Evolutionary conservation across 441 rosid species (phyloP), one percentile per base, ranked within the genome.

Genomic region (Populus trichocarpa): DNA sequence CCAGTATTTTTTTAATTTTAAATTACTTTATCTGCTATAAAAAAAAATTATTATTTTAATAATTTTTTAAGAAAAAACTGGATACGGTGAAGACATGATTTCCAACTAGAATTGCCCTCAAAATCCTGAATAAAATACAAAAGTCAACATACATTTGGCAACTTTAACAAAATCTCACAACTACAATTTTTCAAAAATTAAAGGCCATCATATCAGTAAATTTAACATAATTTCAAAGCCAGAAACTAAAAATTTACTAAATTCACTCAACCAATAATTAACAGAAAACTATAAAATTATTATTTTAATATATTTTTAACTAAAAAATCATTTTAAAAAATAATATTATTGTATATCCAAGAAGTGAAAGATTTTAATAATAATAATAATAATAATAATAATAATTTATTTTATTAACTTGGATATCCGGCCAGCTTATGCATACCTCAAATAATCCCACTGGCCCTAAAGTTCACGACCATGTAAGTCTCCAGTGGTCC

Each of bases 31-130:
- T 0, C 36, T 33, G 36, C 6, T 6, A 33, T 33, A 33, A 33
- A 33, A 33, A 33, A 33, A 33, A 26, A 26, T n/a, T 33, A 33
- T 33, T 33, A 1, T 33, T 33, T 33, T 33, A 33, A 33, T 33
- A 33, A 6, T 1, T 33, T 33, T 33, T 33, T 6, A 33, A 33
- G 2, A 92, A 67, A 93, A 85, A 84, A 90, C 69, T n/a, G 97
- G 94, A 81, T 86, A 94, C n/a, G 83, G 85, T 32, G 98, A 91
- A 50, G 97, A 91, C 98, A 93, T 92, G 81, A 72, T 83, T 70
- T 78, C 84, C 81, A 75, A 75, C 74, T 61, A 76, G 75, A 74
- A 72, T 61, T 81, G 75, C 67, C 78, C 70, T 71, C 73, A 78
- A 65, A 59, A 77, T 59, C 81, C 84, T 70, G 6, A 26, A 72